Conservation (phyloP, 345 rosid genomes). For the Gossypium australe region DNA sequence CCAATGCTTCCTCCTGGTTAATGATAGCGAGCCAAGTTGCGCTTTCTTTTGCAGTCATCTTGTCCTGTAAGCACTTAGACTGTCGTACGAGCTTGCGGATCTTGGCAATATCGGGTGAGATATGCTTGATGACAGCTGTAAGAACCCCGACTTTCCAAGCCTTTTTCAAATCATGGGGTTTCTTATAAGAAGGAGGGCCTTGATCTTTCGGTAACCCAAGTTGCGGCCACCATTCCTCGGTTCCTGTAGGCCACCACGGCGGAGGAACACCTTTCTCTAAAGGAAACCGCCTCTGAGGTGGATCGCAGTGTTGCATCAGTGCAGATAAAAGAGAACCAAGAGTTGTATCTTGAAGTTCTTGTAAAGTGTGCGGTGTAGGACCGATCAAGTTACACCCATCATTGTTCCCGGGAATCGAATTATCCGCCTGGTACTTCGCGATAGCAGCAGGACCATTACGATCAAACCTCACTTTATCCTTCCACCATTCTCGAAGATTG, state of each 20-base stretch:
- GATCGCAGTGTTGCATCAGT: constrained; percentile 80
- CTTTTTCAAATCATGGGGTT: constrained; percentile 96
- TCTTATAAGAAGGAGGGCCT: constrained; percentile 87
- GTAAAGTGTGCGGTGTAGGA: constrained; percentile 67
- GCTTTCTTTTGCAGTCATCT: constrained; percentile 90
- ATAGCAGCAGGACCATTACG: constrained; percentile 93
- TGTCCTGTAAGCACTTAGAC: constrained; percentile 86
- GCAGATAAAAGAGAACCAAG: constrained; percentile 87
- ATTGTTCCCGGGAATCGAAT: constrained; percentile 41
- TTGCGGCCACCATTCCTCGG: constrained; percentile 87
- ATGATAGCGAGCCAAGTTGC: constrained; percentile 82
- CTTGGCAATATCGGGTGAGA: constrained; percentile 67
- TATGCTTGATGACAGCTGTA: constrained; percentile 75
- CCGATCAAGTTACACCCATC: constrained; percentile 46
- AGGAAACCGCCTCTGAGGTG: constrained; percentile 88
- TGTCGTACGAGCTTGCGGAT: constrained; percentile 76
- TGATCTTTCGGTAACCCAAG: constrained; percentile 59
- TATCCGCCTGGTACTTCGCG: constrained; percentile 61
- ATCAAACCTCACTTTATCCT: constrained; percentile 88
- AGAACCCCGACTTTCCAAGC: constrained; percentile 95
- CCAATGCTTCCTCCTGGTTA: constrained; percentile 62
- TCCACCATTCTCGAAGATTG: constrained; percentile 95
- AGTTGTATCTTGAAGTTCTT: constrained; percentile 96
- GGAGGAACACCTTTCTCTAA: constrained; percentile 80
- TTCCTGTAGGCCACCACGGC: constrained; percentile 95